phyloP scores from a whole-genome alignment of 2,329 filamentous ascomycete genomes.

The Xylaria sp. region DNA sequence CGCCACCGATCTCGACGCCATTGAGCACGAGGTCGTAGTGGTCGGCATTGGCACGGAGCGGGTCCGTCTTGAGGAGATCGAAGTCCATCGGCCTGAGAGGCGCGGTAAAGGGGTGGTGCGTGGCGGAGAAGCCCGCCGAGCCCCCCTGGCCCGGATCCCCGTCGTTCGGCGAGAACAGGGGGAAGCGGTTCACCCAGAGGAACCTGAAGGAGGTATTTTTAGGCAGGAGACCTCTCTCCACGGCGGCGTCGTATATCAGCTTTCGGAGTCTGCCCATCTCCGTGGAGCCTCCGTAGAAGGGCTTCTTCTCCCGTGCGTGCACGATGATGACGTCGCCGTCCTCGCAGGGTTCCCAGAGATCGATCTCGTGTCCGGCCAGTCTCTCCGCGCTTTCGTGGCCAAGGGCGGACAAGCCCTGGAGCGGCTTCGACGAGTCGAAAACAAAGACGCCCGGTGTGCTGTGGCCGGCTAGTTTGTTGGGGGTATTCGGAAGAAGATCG shows the following conservation, averaged over 20 bases:
- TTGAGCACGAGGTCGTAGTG: slow-evolving; percentile 98
- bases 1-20: slow-evolving; percentile 92
- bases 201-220: slow-evolving; percentile 68
- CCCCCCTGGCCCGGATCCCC: slow-evolving; percentile 82
- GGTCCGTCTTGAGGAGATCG: slow-evolving; percentile 76
- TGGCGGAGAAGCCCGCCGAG: slow-evolving; percentile 80
- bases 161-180: slow-evolving; percentile 81
- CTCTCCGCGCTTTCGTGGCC: slow-evolving; percentile 43
- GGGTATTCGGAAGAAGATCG: slow-evolving; percentile 67
- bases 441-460: slow-evolving; percentile 85
- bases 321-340: slow-evolving; percentile 84
- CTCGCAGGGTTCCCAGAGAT: slow-evolving; percentile 55
- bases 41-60: slow-evolving; percentile 78
- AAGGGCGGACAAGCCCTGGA: slow-evolving; percentile 73
- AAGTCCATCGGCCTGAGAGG: slow-evolving; percentile 78
- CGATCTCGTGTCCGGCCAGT: slow-evolving; percentile 40
- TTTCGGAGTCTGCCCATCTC: slow-evolving; percentile 77
- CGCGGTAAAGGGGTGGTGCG: slow-evolving; percentile 96
- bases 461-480: slow-evolving; percentile 72
- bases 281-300: slow-evolving; percentile 75
- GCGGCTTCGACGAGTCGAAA: slow-evolving; percentile 76
- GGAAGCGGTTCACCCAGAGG: slow-evolving; percentile 90
- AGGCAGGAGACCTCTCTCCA: slow-evolving; percentile 68
- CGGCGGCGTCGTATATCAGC: slow-evolving; percentile 74
- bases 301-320: slow-evolving; percentile 75